Evolutionary conservation across 768 basidiomycete species (phyloP), one percentile per base, ranked within the genome.

Genomic region (Tephrocybe rancida): DNA sequence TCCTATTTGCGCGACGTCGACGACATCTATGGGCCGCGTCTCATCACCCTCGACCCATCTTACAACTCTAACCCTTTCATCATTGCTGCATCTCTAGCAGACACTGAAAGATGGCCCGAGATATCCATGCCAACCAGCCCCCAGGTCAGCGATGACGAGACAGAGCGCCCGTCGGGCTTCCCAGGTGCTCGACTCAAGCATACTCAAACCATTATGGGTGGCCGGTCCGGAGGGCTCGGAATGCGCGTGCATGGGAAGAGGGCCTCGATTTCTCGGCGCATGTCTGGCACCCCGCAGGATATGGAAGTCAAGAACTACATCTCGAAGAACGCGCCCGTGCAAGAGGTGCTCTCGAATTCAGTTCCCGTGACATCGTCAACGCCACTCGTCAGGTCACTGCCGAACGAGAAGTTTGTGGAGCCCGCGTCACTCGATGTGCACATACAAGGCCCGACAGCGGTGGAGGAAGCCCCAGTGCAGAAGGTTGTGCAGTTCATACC

Each of bases 1-100:
- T 84, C 88, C 11, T 94, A 95, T 65, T 77, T 98, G n/a, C 88
- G 93, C 55, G 84, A 88, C 60, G 85, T 93, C 35, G 89, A 93
- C 52, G 95, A 97, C 64, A 86, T 88, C 1, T 92, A 95, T 64
- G 90, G 90, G 13, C 73, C 86, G 0, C 83, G 92, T 26, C 77
- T 96, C 63, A 86, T 97, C 61, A 83, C 91, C 5, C 76, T 95
- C 45, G 86, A 87, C 64, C 87, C 88, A 0, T 79, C 84, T 0
- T 90, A 92, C 73, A 73, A 83, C 16, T 77, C 86, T 11, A 96
- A 95, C 65, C 87, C 92, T 0, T 94, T 95, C 68, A 85, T 95
- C 61, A 74, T 84, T 48, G 87, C 90, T 6, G 81, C 91, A 0
- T 86, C 86, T 2, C 82, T 95, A 27, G 86, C 92, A 2, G 93